Conservation (phyloP, 1,284 basidiomycete species). For the Pascua guehoae region DNA sequence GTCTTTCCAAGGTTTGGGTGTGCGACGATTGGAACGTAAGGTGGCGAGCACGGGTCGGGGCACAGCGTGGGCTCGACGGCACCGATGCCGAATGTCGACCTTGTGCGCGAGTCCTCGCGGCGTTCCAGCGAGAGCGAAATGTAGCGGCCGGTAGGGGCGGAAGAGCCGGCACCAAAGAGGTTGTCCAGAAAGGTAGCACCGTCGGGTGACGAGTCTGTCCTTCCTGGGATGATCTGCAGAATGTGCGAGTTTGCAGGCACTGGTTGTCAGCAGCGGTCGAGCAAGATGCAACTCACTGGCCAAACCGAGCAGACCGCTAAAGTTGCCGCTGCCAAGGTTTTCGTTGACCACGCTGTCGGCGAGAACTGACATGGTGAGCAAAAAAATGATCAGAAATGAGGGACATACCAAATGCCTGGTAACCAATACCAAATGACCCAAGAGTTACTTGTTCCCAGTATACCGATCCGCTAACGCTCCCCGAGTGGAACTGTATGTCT, state of each 20-base stretch:
- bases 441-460: conserved; percentile 46
- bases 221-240: conserved; percentile 37
- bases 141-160: conserved; percentile 40
- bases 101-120: conserved; percentile 43
- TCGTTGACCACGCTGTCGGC: conserved; percentile 37
- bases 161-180: conserved; percentile 43
- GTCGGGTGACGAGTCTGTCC: conserved; percentile 43
- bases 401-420: conserved; percentile 44
- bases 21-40: conserved; percentile 39
- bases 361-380: conserved; percentile 21
- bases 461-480: conserved; percentile 39
- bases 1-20: conserved; percentile 39
- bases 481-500: conserved; percentile 35
- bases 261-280: neutral
- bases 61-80: conserved; percentile 31
- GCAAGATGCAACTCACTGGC: conserved; percentile 27
- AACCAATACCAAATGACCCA: conserved; percentile 43
- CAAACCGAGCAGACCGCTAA: conserved; percentile 44
- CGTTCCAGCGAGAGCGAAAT: conserved; percentile 44
- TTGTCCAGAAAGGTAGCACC: conserved; percentile 50
- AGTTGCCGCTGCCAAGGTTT: conserved; percentile 39
- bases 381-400: neutral
- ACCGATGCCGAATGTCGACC: conserved; percentile 41
- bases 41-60: conserved; percentile 35
- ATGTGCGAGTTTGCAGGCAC: conserved; percentile 46